Evolutionary conservation across 1,139 yeast genomes (phyloP).

Genomic region (Blastobotrys buckinghamii): DNA sequence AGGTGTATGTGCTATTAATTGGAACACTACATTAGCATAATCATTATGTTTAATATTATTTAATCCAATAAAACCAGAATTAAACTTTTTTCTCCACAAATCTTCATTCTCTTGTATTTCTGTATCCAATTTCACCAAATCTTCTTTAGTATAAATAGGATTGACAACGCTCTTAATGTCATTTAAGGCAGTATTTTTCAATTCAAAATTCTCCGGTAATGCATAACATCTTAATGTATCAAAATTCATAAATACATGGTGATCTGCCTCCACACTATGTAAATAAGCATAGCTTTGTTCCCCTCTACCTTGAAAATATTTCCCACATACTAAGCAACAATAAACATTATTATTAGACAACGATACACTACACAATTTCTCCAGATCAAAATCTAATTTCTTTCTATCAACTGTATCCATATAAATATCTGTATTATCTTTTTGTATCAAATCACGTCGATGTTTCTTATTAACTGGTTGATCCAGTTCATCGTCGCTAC

Average conservation of each 20-base stretch:
- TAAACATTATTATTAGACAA: constrained; percentile 57
- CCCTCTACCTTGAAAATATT: constrained; percentile 64
- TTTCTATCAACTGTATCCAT: constrained; percentile 52
- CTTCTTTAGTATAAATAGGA: constrained; percentile 43
- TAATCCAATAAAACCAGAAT: constrained; percentile 62
- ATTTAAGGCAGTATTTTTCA: constrained; percentile 34
- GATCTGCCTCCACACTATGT: constrained; percentile 58
- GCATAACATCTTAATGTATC: constrained; percentile 44
- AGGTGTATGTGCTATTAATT: constrained; percentile 48
- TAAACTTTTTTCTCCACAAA: constrained; percentile 41
- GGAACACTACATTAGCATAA: constrained; percentile 54
- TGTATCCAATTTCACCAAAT: constrained; percentile 34
- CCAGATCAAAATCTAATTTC: constrained; percentile 63
- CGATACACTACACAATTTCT: constrained; percentile 59
- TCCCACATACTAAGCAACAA: constrained; percentile 71
- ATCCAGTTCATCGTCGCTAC: neutral
- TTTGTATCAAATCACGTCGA: neutral
- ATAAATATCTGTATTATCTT: constrained; percentile 27
- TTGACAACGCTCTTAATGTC: constrained; percentile 50
- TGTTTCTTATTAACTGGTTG: neutral
- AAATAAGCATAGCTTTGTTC: constrained; percentile 57
- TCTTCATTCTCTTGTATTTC: constrained; percentile 15
- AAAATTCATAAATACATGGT: constrained; percentile 58
- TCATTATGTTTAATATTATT: constrained; percentile 48
- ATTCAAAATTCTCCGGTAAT: constrained; percentile 55